A percentile compares a stretch with the other conserved stretches of the same genome.
phyloP scores from a whole-genome alignment of 1,284 basidiomycete species.

The Phaffia rhodozyma region DNA sequence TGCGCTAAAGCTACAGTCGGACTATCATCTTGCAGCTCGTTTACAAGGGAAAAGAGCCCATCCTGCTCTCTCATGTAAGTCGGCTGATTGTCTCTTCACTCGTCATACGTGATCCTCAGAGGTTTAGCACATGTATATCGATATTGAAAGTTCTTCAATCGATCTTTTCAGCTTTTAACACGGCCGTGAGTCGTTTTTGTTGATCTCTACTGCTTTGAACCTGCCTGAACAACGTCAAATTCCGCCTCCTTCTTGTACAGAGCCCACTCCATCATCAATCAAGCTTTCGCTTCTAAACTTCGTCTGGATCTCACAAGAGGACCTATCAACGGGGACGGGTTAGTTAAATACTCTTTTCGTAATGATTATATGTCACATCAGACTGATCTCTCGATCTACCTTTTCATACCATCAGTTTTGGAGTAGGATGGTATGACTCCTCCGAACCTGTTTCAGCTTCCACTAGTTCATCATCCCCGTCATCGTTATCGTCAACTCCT shows the following conservation, averaged over 20 bases:
- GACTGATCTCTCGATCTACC: not conserved
- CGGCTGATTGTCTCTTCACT: not conserved
- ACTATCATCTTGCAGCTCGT: not conserved
- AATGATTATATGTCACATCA: too few species aligned
- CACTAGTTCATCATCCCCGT: not conserved
- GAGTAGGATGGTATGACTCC: constrained; percentile 17
- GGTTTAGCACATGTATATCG: not conserved
- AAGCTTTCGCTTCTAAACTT: constrained; percentile 11
- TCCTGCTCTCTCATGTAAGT: constrained; percentile 15
- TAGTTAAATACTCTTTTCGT: not conserved
- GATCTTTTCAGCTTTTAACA: constrained; percentile 5
- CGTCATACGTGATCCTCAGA: not conserved
- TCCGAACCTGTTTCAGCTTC: too few species aligned
- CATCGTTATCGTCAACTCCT: not conserved
- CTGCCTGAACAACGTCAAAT: not conserved
- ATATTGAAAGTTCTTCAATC: not conserved
- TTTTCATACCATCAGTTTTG: not conserved
- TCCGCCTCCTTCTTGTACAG: not conserved
- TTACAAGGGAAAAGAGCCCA: constrained; percentile 8
- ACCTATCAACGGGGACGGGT: constrained; percentile 13
- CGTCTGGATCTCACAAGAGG: constrained; percentile 14
- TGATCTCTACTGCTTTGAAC: not conserved
- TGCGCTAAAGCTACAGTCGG: too few species aligned
- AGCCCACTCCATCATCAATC: constrained; percentile 18
- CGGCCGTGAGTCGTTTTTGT: constrained; percentile 2